Percentiles rank a stretch among this genome's conserved stretches.
Conservation (phyloP, 2,329 filamentous ascomycete genomes). For the Pseudogymnoascus sp. region DNA sequence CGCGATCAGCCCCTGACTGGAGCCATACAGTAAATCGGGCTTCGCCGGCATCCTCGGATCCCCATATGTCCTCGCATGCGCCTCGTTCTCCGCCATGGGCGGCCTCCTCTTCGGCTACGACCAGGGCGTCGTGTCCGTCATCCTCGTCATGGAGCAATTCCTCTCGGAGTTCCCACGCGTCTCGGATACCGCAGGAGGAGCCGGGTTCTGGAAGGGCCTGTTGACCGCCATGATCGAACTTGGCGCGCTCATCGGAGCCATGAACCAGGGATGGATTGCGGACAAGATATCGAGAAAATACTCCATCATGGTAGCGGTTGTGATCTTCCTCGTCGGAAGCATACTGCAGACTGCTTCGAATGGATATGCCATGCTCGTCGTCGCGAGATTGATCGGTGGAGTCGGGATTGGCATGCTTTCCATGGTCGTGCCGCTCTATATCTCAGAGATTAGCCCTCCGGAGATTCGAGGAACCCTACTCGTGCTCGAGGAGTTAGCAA, state of each 20-base stretch:
- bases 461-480: conserved; percentile 24
- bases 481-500: conserved; percentile 30
- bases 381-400: conserved; percentile 45
- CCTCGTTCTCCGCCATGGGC: conserved; percentile 33
- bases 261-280: conserved; percentile 44
- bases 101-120: conserved; percentile 39
- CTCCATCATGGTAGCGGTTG: conserved; percentile 45
- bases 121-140: conserved; percentile 38
- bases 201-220: conserved; percentile 21
- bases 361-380: conserved; percentile 45
- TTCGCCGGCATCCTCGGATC: conserved; percentile 31
- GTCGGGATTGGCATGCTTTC: conserved; percentile 46
- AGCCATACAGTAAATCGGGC: conserved; percentile 17
- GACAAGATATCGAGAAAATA: conserved; percentile 47
- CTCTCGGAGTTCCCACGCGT: conserved; percentile 32
- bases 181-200: conserved; percentile 29
- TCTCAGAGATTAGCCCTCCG: conserved; percentile 44
- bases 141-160: conserved; percentile 35
- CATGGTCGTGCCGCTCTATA: conserved; percentile 47
- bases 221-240: conserved; percentile 51
- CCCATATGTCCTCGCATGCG: conserved; percentile 32
- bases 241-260: conserved; percentile 41
- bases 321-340: conserved; percentile 45
- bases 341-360: conserved; percentile 45
- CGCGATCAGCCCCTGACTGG: background rate